phyloP scores from a whole-genome alignment of 2,329 filamentous ascomycete genomes.

The Tolypocladium nubicola region DNA sequence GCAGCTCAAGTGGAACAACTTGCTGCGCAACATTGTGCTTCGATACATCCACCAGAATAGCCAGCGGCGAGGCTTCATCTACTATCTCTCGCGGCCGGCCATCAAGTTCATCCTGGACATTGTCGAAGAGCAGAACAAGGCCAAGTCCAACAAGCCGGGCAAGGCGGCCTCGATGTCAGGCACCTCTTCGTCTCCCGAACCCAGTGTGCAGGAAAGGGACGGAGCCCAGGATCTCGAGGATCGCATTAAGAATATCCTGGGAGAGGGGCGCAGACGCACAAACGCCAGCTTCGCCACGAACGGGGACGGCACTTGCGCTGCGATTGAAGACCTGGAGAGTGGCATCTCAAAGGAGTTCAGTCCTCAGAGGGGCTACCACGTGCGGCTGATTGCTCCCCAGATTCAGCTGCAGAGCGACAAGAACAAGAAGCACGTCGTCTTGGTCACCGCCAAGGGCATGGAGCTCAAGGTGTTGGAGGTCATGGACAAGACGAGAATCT shows the following conservation, averaged over 20 bases:
- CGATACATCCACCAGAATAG: constrained; percentile 97
- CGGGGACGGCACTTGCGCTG: constrained; percentile 22
- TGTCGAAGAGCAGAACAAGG: constrained; percentile 82
- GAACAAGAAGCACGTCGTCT: constrained; percentile 89
- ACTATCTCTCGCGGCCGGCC: constrained; percentile 90
- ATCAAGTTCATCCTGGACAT: constrained; percentile 98
- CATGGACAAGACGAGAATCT: constrained; percentile 91
- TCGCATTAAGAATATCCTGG: constrained; percentile 74
- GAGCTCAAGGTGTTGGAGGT: constrained; percentile 95
- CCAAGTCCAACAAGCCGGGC: constrained; percentile 33
- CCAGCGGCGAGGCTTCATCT: constrained; percentile 90
- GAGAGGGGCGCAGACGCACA: constrained; percentile 75
- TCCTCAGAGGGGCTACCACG: constrained; percentile 86
- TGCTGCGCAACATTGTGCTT: constrained; percentile 87
- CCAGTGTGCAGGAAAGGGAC: constrained; percentile 37
- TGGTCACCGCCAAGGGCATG: constrained; percentile 97
- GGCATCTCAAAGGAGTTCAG: constrained; percentile 82
- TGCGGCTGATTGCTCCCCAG: constrained; percentile 90
- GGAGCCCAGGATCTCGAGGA: constrained; percentile 62
- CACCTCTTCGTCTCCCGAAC: constrained; percentile 24
- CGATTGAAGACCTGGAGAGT: constrained; percentile 54
- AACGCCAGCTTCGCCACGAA: constrained; percentile 20
- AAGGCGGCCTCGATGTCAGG: constrained; percentile 17
- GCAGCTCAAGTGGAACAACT: constrained; percentile 97
- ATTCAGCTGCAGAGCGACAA: constrained; percentile 98